These are phyloP conservation scores for Pythium guiyangense DNA, from an alignment of 352 stramenopile species.

Conservation along the genomic window DNA sequence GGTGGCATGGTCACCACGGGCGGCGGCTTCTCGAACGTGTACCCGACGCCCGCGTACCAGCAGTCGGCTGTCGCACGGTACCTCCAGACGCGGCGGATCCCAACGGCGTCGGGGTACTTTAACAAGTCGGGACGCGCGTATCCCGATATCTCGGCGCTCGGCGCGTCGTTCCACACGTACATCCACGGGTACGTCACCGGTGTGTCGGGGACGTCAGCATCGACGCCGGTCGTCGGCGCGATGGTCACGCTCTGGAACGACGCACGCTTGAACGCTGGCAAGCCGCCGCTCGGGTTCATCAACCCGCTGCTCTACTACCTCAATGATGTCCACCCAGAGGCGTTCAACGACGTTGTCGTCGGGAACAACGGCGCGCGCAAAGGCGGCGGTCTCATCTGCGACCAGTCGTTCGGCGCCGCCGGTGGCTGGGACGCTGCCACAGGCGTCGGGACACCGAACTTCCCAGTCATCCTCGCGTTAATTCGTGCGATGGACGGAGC, in stretches of 20 bases:
- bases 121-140: slow-evolving; percentile 84
- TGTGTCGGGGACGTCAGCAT: slow-evolving; percentile 83
- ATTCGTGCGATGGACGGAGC: slow-evolving; percentile 43
- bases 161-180: slow-evolving; percentile 59
- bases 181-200: slow-evolving; percentile 39
- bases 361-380: slow-evolving; percentile 77
- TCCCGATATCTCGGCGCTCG: slow-evolving; percentile 84
- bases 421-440: slow-evolving; percentile 87
- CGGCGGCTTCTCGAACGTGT: slow-evolving; percentile 88
- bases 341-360: slow-evolving; percentile 85
- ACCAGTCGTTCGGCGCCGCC: slow-evolving; percentile 76
- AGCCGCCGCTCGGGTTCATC: slow-evolving; percentile 81
- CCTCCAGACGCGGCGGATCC: slow-evolving; percentile 45
- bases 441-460: slow-evolving; percentile 85
- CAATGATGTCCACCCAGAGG: slow-evolving; percentile 33
- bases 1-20: slow-evolving; percentile 78
- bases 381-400: slow-evolving; percentile 37
- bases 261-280: slow-evolving; percentile 68
- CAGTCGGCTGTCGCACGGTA: slow-evolving; percentile 58
- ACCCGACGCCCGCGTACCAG: slow-evolving; percentile 74
- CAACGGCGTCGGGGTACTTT: slow-evolving; percentile 54
- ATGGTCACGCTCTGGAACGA: slow-evolving; percentile 91
- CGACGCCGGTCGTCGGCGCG: slow-evolving; percentile 75
- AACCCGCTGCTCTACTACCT: slow-evolving; percentile 86
- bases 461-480: slow-evolving; percentile 55